Conservation (phyloP, 2,329 filamentous ascomycete species). For the Bipolaris victoriae region DNA sequence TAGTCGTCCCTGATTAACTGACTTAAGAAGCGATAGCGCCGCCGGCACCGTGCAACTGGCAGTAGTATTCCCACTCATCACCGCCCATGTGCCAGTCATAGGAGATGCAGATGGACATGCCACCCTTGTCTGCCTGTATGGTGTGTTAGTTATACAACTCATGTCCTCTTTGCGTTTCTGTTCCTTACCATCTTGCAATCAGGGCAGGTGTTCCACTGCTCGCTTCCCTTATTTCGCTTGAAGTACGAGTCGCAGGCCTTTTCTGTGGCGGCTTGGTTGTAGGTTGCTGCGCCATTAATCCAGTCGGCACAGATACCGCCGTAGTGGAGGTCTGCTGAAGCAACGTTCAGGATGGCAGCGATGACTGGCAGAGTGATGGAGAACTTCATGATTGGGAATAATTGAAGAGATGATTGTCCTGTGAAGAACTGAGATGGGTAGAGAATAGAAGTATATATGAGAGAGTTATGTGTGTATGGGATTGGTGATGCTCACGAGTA, state of each 20-base stretch:
- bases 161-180: background rate
- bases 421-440: conserved; percentile 2
- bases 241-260: conserved; percentile 29
- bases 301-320: conserved; percentile 29
- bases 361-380: conserved; percentile 20
- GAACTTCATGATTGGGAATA: conserved; percentile 24
- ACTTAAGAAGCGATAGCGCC: conserved; percentile 12
- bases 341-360: conserved; percentile 22
- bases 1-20: background rate
- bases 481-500: background rate
- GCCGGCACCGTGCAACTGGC: conserved; percentile 28
- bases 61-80: conserved; percentile 38
- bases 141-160: background rate
- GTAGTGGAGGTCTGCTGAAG: conserved; percentile 28
- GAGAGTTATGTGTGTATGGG: background rate
- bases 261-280: conserved; percentile 32
- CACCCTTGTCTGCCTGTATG: conserved; percentile 21
- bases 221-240: conserved; percentile 33
- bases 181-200: conserved; percentile 35
- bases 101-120: conserved; percentile 32
- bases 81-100: conserved; percentile 35
- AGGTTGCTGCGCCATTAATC: conserved; percentile 25
- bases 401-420: background rate
- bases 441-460: background rate
- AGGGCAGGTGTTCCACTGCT: conserved; percentile 38